Conservation (phyloP, 1,139 yeast genomes). For the Pichia sp. region DNA sequence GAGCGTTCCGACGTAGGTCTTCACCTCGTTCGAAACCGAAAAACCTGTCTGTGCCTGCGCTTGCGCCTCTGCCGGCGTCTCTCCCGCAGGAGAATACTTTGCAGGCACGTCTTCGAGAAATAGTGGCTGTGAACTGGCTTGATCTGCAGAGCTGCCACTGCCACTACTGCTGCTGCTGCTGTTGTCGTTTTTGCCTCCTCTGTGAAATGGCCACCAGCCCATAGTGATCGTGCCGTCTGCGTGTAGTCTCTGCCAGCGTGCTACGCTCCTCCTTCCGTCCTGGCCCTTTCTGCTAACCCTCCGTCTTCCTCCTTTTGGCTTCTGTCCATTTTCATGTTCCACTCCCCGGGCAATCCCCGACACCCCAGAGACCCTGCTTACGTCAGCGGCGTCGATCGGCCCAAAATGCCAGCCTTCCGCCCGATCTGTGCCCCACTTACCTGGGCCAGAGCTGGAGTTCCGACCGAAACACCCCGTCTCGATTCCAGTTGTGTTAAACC, state of each 20-base stretch:
- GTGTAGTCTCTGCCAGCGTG: background rate
- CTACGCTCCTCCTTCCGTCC: background rate
- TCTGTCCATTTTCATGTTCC: background rate
- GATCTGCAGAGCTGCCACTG: background rate
- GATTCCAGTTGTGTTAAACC: no score
- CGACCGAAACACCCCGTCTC: no score
- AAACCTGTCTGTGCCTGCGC: constrained; percentile 7
- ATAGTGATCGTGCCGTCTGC: background rate
- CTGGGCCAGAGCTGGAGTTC: no score
- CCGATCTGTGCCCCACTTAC: no score
- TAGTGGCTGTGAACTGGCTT: constrained; percentile 16
- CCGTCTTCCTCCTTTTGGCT: background rate
- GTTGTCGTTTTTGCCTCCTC: constrained; percentile 6
- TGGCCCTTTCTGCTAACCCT: background rate
- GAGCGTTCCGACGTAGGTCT: constrained; percentile 18
- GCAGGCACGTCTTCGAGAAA: constrained; percentile 32
- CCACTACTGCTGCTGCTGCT: background rate
- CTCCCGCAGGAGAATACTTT: constrained; percentile 19
- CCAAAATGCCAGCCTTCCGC: no score
- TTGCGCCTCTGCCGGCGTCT: background rate
- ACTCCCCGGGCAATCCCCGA: background rate
- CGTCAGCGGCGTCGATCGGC: constrained; percentile 1
- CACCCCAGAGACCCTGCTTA: background rate
- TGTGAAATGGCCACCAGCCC: constrained; percentile 28
- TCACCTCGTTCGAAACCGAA: constrained; percentile 22